phyloP scores from a whole-genome alignment of 768 basidiomycete species.

The Floccularia luteovirens region DNA sequence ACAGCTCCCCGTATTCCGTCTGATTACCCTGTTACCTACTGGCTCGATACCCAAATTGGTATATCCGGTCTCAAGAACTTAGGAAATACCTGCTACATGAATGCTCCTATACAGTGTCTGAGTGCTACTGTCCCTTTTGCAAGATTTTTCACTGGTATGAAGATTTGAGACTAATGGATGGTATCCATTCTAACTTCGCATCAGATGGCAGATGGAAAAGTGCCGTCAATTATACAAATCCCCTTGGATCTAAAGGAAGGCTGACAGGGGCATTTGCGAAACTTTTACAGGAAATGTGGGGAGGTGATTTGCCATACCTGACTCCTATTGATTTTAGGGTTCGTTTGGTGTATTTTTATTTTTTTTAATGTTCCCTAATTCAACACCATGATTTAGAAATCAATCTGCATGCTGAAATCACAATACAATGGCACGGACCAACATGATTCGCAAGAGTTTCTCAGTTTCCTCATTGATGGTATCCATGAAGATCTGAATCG shows the following conservation, averaged over 20 bases:
- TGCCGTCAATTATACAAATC: conserved; percentile 80
- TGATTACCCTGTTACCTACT: conserved; percentile 80
- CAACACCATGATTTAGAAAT: conserved; percentile 19
- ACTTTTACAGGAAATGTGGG: conserved; percentile 83
- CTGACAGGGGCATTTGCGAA: conserved; percentile 78
- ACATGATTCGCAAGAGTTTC: conserved; percentile 97
- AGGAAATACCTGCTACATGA: conserved; percentile 99
- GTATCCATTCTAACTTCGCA: not conserved
- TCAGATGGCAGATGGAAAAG: conserved; percentile 74
- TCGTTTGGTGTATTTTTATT: conserved; percentile 21
- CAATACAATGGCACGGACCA: conserved; percentile 86
- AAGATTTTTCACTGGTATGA: conserved; percentile 81
- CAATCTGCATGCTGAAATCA: conserved; percentile 40
- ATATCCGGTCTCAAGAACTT: conserved; percentile 89
- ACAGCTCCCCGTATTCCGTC: conserved; percentile 49
- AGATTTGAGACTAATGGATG: not conserved
- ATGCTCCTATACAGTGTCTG: conserved; percentile 94
- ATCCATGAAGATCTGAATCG: conserved; percentile 87
- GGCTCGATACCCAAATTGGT: conserved; percentile 75
- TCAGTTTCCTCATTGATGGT: conserved; percentile 89
- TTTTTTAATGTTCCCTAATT: not conserved
- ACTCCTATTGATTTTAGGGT: conserved; percentile 83
- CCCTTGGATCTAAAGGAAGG: conserved; percentile 80
- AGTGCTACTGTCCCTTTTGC: conserved; percentile 93
- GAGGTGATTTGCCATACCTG: conserved; percentile 75